Evolutionary conservation across 2,329 filamentous ascomycete species (phyloP).

Genomic region (Ophiostoma tasmaniense): DNA sequence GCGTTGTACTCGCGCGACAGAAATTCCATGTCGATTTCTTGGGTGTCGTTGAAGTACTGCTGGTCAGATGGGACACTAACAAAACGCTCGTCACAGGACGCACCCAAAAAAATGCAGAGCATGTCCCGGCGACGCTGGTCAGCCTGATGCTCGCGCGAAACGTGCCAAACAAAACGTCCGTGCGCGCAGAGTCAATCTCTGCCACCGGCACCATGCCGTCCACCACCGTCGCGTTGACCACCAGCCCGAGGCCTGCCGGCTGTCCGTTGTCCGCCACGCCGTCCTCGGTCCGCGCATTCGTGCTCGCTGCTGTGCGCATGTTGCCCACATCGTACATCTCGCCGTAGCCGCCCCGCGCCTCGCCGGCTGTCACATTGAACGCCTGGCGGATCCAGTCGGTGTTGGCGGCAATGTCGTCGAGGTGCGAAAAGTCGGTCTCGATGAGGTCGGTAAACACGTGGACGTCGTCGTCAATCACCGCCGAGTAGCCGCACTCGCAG

Average conservation of each 20-base stretch:
- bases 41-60: constrained; percentile 68
- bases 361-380: constrained; percentile 55
- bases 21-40: constrained; percentile 77
- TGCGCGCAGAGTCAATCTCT: constrained; percentile 53
- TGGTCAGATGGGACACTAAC: no score
- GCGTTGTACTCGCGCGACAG: constrained; percentile 56
- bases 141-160: constrained; percentile 61
- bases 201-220: constrained; percentile 50
- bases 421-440: constrained; percentile 62
- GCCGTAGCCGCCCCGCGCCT: constrained; percentile 55
- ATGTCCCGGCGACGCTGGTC: constrained; percentile 55
- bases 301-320: constrained; percentile 36
- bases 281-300: constrained; percentile 35
- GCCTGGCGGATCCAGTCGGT: constrained; percentile 58
- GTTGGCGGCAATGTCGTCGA: constrained; percentile 39
- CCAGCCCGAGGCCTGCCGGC: constrained; percentile 47
- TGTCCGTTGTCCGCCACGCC: constrained; percentile 33
- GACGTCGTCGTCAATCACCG: constrained; percentile 34
- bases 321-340: constrained; percentile 53
- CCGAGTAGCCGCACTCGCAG: constrained; percentile 66
- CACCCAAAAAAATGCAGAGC: constrained; percentile 73
- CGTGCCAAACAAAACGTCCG: constrained; percentile 60
- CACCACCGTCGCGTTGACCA: constrained; percentile 39
- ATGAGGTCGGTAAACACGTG: constrained; percentile 59
- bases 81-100: no score